A percentile compares a stretch with the other conserved stretches of the same genome.
Conservation (phyloP, 1,284 basidiomycete genomes). For the Ganoderma boninense region DNA sequence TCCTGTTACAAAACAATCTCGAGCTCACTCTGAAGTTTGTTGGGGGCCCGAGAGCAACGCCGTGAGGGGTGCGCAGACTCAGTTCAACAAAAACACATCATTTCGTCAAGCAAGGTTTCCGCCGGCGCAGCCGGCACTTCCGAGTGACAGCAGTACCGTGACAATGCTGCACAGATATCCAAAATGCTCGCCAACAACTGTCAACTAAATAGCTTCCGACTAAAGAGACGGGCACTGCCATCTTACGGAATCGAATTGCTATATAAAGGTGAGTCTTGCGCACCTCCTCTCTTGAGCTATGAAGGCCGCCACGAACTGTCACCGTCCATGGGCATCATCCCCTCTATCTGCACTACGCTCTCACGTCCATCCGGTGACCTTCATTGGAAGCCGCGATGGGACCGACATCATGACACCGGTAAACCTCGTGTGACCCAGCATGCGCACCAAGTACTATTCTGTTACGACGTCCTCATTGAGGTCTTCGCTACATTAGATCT, state of each 20-base stretch:
- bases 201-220: no score
- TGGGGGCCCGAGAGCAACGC: no score
- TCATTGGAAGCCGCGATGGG: neutral
- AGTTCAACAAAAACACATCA: no score
- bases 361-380: neutral
- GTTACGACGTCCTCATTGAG: conserved; percentile 1
- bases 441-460: neutral
- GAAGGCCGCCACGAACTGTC: neutral
- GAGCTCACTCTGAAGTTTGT: no score
- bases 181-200: no score
- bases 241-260: neutral
- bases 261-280: neutral
- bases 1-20: no score
- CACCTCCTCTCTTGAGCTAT: neutral
- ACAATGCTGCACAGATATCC: no score
- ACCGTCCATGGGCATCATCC: neutral
- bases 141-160: no score
- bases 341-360: neutral
- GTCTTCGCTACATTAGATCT: neutral
- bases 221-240: no score
- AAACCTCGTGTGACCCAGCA: neutral
- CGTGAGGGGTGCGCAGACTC: no score
- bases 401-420: neutral
- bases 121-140: no score
- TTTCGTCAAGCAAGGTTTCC: no score